A percentile compares a stretch with the other conserved stretches of the same genome.
Conservation (phyloP, 257 asterid species). For the Lycium barbarum region DNA sequence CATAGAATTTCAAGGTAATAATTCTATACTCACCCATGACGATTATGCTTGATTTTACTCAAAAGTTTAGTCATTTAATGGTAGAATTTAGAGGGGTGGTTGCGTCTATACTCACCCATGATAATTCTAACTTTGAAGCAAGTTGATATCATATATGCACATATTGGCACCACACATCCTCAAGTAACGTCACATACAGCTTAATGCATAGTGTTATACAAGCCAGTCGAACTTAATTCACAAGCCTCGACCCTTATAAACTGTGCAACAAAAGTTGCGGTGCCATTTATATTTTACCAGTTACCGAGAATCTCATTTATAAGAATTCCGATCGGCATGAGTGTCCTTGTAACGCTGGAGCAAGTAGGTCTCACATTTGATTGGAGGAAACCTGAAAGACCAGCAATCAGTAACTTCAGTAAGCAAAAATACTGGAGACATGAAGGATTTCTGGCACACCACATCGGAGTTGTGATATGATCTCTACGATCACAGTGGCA, state of each 20-base stretch:
- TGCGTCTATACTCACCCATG: too few relatives aligned
- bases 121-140: too few relatives aligned
- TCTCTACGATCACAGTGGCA: background rate
- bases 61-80: too few relatives aligned
- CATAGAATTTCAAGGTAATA: too few relatives aligned
- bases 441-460: background rate
- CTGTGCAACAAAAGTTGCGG: background rate
- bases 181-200: background rate
- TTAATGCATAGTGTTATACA: background rate
- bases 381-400: constrained; percentile 68
- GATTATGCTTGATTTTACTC: too few relatives aligned
- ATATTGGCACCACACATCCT: background rate
- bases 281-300: background rate
- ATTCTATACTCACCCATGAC: too few relatives aligned
- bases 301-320: constrained; percentile 41
- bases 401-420: background rate
- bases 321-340: constrained; percentile 58
- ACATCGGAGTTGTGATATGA: background rate
- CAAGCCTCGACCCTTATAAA: background rate
- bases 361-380: constrained; percentile 66
- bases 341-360: constrained; percentile 71
- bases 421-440: background rate
- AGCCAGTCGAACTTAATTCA: background rate
- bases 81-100: too few relatives aligned
- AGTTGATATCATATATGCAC: too few relatives aligned